Conservation (phyloP, 2,329 filamentous ascomycete genomes). For the Nemania abortiva region DNA sequence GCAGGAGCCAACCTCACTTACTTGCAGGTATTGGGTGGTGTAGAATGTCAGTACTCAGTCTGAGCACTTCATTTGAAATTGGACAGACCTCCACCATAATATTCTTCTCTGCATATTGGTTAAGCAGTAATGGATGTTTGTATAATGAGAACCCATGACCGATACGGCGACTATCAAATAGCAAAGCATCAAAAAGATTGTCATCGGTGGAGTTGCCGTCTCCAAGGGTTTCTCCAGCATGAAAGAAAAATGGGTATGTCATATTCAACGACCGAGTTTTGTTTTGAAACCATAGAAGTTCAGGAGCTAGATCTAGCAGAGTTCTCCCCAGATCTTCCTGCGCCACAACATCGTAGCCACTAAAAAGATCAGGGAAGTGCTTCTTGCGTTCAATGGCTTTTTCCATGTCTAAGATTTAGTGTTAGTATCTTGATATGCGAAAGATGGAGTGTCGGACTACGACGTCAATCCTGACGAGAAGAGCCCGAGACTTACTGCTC, state of each 20-base stretch:
- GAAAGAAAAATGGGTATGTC: slow-evolving; percentile 75
- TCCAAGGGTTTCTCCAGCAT: slow-evolving; percentile 75
- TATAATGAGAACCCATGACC: slow-evolving; percentile 75
- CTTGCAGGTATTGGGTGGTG: slow-evolving; percentile 71
- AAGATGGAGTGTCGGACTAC: not conserved
- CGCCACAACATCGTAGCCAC: slow-evolving; percentile 74
- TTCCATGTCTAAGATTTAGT: slow-evolving; percentile 24
- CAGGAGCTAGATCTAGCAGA: slow-evolving; percentile 70
- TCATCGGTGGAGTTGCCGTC: slow-evolving; percentile 71
- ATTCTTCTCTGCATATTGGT: slow-evolving; percentile 74
- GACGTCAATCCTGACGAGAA: not conserved
- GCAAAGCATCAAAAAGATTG: slow-evolving; percentile 75
- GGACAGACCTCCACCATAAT: slow-evolving; percentile 76
- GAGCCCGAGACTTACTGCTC: slow-evolving; percentile 28
- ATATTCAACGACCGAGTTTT: slow-evolving; percentile 68
- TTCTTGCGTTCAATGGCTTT: slow-evolving; percentile 33
- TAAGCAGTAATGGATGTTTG: slow-evolving; percentile 75
- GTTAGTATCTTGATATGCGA: not conserved
- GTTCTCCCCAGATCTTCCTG: slow-evolving; percentile 72
- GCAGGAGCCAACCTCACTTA: not conserved
- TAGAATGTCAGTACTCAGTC: slow-evolving; percentile 71
- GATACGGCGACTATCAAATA: slow-evolving; percentile 73
- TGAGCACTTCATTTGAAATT: slow-evolving; percentile 73
- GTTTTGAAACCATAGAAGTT: slow-evolving; percentile 76
- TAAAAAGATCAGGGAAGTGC: slow-evolving; percentile 35